phyloP scores from a whole-genome alignment of 2,329 filamentous ascomycete genomes.

The Colletotrichum euphorbiae region DNA sequence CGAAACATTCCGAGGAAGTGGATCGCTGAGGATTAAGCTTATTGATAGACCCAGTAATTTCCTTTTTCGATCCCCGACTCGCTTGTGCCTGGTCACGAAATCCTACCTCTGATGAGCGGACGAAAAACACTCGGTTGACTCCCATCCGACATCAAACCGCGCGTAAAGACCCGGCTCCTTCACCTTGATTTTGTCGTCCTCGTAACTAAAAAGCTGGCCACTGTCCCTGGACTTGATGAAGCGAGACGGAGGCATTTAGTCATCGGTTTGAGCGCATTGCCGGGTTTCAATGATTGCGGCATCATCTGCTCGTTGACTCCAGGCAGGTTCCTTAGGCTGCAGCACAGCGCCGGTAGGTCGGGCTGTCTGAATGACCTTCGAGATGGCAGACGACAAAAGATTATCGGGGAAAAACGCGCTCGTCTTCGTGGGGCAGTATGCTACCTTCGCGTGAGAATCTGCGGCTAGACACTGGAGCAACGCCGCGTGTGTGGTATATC shows the following conservation, averaged over 20 bases:
- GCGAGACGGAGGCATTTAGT: background rate
- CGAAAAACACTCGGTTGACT: constrained; percentile 37
- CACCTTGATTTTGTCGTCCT: constrained; percentile 6
- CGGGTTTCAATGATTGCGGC: background rate
- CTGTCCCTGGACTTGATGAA: background rate
- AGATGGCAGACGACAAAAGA: no score
- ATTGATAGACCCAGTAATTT: constrained; percentile 32
- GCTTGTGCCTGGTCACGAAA: constrained; percentile 16
- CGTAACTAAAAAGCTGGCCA: constrained; percentile 12
- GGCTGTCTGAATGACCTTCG: no score
- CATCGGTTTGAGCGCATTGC: constrained; percentile 1
- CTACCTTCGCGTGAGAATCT: no score
- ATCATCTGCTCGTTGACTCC: constrained; percentile 18
- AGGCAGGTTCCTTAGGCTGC: background rate
- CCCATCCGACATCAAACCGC: constrained; percentile 24
- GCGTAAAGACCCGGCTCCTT: constrained; percentile 20
- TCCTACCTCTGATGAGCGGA: constrained; percentile 5
- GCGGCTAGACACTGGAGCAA: no score
- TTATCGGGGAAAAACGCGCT: no score
- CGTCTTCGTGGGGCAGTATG: no score
- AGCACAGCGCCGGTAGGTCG: constrained; percentile 4
- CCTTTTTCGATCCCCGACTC: constrained; percentile 17
- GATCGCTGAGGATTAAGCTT: constrained; percentile 36
- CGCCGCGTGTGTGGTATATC: no score
- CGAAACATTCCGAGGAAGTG: constrained; percentile 30